phyloP scores from a whole-genome alignment of 2,329 filamentous ascomycete species.

The Monilinia polystroma region DNA sequence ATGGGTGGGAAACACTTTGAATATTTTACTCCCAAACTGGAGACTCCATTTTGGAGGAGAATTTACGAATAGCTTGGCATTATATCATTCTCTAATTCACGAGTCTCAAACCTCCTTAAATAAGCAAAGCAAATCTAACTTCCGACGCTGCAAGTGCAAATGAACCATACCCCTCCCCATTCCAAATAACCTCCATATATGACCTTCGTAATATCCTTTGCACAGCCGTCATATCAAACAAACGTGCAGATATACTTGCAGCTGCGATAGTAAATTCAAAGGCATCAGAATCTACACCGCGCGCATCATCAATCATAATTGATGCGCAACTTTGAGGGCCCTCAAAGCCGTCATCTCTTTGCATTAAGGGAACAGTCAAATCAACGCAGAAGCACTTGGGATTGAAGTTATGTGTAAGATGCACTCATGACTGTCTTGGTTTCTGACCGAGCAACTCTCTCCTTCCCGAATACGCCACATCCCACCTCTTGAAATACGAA shows the following conservation, averaged over 20 bases:
- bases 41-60: neutral
- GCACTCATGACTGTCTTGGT: neutral
- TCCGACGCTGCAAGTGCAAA: neutral
- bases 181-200: neutral
- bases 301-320: conserved; percentile 68
- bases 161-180: neutral
- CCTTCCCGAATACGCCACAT: conserved; percentile 30
- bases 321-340: conserved; percentile 74
- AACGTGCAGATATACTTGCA: conserved; percentile 66
- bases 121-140: neutral
- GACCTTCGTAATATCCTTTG: conserved; percentile 53
- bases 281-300: conserved; percentile 29
- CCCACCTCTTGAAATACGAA: conserved; percentile 27
- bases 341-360: neutral
- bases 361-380: neutral
- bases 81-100: neutral
- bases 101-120: neutral
- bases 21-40: neutral
- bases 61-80: neutral
- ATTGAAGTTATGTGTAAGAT: conserved; percentile 11
- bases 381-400: neutral
- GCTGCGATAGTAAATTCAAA: conserved; percentile 49
- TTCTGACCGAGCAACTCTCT: conserved; percentile 26
- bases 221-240: neutral
- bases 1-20: neutral